These are phyloP conservation scores for Hypomyces perniciosus DNA, from an alignment of 2,329 filamentous ascomycete species.

Conservation along the genomic window DNA sequence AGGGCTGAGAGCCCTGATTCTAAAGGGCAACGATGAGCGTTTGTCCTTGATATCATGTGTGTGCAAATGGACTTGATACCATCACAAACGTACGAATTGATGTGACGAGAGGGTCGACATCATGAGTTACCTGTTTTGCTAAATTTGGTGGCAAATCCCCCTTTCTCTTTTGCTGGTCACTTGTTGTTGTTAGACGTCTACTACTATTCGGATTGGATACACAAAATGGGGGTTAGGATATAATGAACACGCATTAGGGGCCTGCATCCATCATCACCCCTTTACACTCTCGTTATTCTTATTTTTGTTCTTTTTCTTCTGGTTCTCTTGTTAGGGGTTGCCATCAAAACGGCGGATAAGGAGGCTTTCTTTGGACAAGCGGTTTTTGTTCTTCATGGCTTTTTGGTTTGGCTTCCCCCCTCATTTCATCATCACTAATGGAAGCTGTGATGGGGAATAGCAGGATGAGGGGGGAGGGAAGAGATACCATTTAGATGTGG, in stretches of 20 bases:
- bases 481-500: too few species aligned
- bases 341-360: too few species aligned
- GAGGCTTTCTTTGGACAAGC: too few species aligned
- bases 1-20: constrained; percentile 36
- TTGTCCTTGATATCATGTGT: not conserved
- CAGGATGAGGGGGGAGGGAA: too few species aligned
- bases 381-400: too few species aligned
- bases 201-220: constrained; percentile 5
- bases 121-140: not conserved
- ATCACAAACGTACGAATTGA: not conserved
- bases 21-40: constrained; percentile 22
- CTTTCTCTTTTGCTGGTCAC: constrained; percentile 1
- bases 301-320: constrained; percentile 4
- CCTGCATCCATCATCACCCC: not conserved
- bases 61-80: not conserved
- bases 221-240: constrained; percentile 11
- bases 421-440: too few species aligned
- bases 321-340: constrained; percentile 7
- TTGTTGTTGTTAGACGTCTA: constrained; percentile 5
- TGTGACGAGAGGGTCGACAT: too few species aligned
- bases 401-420: too few species aligned
- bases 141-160: constrained; percentile 6
- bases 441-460: too few species aligned
- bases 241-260: constrained; percentile 8
- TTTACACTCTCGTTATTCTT: constrained; percentile 5